These are phyloP conservation scores for Oryza australiensis DNA, from an alignment of 176 grass and related monocot genomes.

Conservation along the genomic window DNA sequence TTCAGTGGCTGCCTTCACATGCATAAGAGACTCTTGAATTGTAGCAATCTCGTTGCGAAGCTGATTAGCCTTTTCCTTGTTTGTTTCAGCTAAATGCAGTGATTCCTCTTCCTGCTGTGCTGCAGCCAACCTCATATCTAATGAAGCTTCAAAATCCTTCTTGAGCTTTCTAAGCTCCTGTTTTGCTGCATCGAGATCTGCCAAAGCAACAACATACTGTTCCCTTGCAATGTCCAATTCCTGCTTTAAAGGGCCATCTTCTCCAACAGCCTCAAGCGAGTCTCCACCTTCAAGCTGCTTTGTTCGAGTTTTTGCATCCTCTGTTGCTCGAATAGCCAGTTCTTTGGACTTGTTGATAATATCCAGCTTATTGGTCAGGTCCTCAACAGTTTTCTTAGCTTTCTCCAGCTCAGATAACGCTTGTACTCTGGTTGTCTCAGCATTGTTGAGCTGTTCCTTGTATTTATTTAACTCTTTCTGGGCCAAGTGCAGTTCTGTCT, in stretches of 20 bases:
- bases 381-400: conserved; percentile 76
- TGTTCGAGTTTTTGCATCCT: conserved; percentile 76
- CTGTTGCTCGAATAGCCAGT: conserved; percentile 67
- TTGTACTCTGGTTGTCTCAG: conserved; percentile 71
- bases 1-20: conserved; percentile 77
- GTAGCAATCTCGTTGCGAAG: conserved; percentile 65
- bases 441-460: conserved; percentile 79
- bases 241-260: conserved; percentile 66
- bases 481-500: conserved; percentile 84
- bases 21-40: conserved; percentile 68
- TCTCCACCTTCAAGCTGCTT: conserved; percentile 64
- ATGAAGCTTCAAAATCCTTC: conserved; percentile 89
- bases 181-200: conserved; percentile 84
- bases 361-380: conserved; percentile 68
- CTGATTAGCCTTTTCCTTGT: conserved; percentile 69
- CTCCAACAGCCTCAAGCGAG: conserved; percentile 49
- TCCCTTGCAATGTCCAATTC: conserved; percentile 81
- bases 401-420: conserved; percentile 87
- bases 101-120: conserved; percentile 79
- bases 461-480: conserved; percentile 93
- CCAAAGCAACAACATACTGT: conserved; percentile 66
- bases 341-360: conserved; percentile 86
- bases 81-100: conserved; percentile 59
- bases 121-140: conserved; percentile 79
- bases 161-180: conserved; percentile 88